A percentile compares a stretch with the other conserved stretches of the same genome.
These are phyloP conservation scores for Creolimax fragrantissima DNA, from an alignment of 78 protist genomes.

Conservation along the genomic window DNA sequence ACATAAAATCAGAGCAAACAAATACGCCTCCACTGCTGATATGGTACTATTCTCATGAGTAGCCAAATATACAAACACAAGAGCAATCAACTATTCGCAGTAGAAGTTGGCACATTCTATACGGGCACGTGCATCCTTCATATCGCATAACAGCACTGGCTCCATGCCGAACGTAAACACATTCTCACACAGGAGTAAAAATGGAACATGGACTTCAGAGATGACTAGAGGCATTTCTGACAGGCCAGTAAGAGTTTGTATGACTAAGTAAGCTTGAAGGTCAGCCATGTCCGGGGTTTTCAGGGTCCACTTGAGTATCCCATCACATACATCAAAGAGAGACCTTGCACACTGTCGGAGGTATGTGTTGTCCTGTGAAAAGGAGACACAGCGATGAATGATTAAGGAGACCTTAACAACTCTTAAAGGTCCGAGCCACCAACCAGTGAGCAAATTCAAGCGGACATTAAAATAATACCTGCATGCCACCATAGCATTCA, in stretches of 20 bases:
- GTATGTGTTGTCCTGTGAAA: not conserved
- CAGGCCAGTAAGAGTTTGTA: not conserved
- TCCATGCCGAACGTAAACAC: not conserved
- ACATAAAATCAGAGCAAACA: too few relatives aligned
- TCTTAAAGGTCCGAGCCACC: too few relatives aligned
- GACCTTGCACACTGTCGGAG: not conserved
- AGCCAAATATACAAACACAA: too few relatives aligned
- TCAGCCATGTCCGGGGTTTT: not conserved
- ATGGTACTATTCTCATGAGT: too few relatives aligned
- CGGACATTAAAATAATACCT: too few relatives aligned
- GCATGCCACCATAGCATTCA: not conserved
- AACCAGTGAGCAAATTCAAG: too few relatives aligned
- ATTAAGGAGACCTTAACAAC: not conserved
- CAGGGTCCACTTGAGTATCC: not conserved
- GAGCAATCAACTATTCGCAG: not conserved
- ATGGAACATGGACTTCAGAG: not conserved
- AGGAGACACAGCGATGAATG: not conserved
- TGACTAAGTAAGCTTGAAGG: not conserved
- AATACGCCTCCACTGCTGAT: too few relatives aligned
- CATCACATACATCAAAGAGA: not conserved
- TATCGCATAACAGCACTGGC: not conserved
- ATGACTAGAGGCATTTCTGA: not conserved
- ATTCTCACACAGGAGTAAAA: not conserved
- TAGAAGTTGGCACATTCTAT: not conserved
- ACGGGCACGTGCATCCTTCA: not conserved